Percentiles rank a stretch among this genome's conserved stretches.
Evolutionary conservation across 139 green algal genomes (phyloP).

Genomic region (Haematococcus lacustris): DNA sequence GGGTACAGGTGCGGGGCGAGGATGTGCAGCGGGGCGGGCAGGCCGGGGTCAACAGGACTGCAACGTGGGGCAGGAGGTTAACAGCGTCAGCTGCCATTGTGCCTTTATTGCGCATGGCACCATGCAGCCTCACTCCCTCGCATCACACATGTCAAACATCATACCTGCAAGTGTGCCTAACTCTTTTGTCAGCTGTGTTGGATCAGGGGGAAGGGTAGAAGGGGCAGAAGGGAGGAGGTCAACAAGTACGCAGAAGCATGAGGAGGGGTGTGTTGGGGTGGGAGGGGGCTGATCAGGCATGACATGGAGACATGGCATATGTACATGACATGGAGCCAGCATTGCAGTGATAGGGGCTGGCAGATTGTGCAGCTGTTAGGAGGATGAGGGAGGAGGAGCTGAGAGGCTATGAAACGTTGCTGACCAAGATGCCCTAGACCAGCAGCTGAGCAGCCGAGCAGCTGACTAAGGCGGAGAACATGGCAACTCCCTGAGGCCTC

Average conservation of each 20-base stretch:
- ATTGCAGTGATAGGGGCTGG: too few species aligned
- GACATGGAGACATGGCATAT: too few species aligned
- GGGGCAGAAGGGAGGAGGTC: background rate
- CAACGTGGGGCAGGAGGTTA: background rate
- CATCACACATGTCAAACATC: too few species aligned
- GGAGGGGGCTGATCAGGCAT: too few species aligned
- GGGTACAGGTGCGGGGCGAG: background rate
- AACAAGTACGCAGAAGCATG: background rate
- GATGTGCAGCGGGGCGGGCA: conserved; percentile 2
- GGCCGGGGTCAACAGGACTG: background rate
- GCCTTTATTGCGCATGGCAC: background rate
- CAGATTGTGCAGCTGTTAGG: too few species aligned
- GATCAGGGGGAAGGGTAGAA: too few species aligned
- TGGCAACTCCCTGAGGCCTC: background rate
- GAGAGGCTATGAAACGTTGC: background rate
- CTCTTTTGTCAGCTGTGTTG: too few species aligned
- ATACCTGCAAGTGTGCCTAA: too few species aligned
- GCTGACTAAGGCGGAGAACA: too few species aligned
- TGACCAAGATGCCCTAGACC: background rate
- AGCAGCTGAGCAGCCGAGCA: background rate
- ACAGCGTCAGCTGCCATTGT: background rate
- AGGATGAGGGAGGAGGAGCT: background rate
- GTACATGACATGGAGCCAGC: too few species aligned
- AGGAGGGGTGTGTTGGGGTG: too few species aligned
- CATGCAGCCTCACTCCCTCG: background rate